A percentile compares a stretch with the other conserved stretches of the same genome.
Conservation (phyloP, 257 asterid genomes). For the Nicotiana paniculata region DNA sequence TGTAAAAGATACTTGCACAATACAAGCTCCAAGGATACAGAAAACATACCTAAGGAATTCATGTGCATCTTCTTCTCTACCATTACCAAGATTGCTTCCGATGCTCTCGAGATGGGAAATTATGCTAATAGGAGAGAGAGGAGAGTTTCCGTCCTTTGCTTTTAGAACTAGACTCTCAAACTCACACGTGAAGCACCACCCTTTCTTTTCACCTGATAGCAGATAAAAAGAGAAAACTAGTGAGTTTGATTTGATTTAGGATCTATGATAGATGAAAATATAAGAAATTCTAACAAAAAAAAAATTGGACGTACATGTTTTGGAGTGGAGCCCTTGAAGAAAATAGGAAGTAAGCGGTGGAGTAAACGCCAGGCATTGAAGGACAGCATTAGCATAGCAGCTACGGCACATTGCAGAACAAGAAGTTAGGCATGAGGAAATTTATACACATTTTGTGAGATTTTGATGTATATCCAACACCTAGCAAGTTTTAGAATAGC, state of each 20-base stretch:
- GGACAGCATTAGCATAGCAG: slow-evolving; percentile 84
- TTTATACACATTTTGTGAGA: neutral
- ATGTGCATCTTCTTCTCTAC: slow-evolving; percentile 89
- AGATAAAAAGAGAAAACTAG: slow-evolving; percentile 5
- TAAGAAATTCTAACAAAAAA: neutral
- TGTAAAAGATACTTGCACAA: neutral
- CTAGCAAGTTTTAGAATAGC: neutral
- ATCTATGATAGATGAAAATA: neutral
- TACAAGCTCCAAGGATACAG: neutral
- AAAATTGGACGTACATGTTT: slow-evolving; percentile 42
- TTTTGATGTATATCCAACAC: neutral
- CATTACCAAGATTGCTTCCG: slow-evolving; percentile 64
- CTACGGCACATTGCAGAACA: slow-evolving; percentile 36
- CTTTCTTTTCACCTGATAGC: slow-evolving; percentile 44
- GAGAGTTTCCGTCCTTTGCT: slow-evolving; percentile 48
- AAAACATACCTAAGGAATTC: slow-evolving; percentile 70
- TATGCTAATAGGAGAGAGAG: slow-evolving; percentile 54
- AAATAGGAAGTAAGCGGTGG: slow-evolving; percentile 87
- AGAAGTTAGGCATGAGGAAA: neutral
- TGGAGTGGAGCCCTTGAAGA: slow-evolving; percentile 70
- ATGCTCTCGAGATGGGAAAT: slow-evolving; percentile 50
- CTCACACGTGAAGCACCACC: slow-evolving; percentile 84
- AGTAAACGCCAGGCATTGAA: slow-evolving; percentile 75
- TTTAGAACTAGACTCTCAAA: slow-evolving; percentile 49
- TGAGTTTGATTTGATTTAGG: neutral